phyloP scores from a whole-genome alignment of 116 monocot species.

The Cymodocea nodosa region DNA sequence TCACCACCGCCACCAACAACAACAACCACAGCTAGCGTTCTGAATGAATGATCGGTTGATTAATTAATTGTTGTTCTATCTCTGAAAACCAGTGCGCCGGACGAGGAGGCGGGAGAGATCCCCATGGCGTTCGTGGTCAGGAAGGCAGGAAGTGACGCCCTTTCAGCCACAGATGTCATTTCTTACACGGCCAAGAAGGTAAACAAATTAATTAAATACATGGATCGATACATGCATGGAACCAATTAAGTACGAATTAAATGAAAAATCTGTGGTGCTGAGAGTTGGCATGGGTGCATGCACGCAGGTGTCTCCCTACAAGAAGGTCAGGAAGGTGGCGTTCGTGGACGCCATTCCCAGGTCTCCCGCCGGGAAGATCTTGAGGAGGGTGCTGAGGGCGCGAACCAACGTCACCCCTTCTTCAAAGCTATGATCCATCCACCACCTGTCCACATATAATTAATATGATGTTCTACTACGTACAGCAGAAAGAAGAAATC shows the following conservation, averaged over 20 bases:
- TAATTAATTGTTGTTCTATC: no score
- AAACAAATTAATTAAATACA: no score
- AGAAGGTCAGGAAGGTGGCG: slow-evolving; percentile 23
- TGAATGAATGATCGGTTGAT: not conserved
- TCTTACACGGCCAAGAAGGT: slow-evolving; percentile 35
- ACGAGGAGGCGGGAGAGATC: slow-evolving; percentile 69
- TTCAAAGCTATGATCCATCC: no score
- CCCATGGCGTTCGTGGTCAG: slow-evolving; percentile 74
- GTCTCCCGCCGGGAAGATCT: slow-evolving; percentile 18
- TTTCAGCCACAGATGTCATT: slow-evolving; percentile 47
- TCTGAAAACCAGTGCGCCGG: slow-evolving; percentile 26
- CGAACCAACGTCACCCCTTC: no score
- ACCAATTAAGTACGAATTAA: no score
- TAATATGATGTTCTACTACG: no score
- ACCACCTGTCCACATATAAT: no score
- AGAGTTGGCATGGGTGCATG: not conserved
- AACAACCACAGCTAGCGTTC: no score
- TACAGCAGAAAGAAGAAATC: no score
- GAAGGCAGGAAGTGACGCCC: slow-evolving; percentile 23
- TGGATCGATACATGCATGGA: not conserved
- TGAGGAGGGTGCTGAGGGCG: slow-evolving; percentile 10
- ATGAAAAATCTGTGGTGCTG: no score
- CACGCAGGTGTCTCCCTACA: slow-evolving; percentile 20
- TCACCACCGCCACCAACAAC: no score
- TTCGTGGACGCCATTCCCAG: slow-evolving; percentile 19